Evolutionary conservation across 2,329 filamentous ascomycete genomes (phyloP).

Genomic region (Colletotrichum sojae): DNA sequence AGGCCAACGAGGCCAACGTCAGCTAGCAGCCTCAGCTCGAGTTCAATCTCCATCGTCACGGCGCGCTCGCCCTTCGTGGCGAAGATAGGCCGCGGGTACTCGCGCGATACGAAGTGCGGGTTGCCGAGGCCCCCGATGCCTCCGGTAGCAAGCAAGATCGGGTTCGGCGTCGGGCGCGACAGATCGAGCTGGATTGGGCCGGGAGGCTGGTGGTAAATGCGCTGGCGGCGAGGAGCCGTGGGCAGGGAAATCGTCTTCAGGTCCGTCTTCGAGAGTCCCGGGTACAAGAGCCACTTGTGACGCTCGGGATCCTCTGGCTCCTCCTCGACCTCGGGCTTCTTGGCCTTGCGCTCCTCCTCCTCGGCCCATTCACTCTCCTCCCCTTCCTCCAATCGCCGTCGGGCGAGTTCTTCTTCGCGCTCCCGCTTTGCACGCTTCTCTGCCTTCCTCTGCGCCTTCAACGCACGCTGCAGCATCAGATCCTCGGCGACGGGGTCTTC

Average conservation of each 20-base stretch:
- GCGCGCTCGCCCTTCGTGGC: slow-evolving; percentile 89
- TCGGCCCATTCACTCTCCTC: slow-evolving; percentile 29
- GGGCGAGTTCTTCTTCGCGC: slow-evolving; percentile 31
- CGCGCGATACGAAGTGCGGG: slow-evolving; percentile 87
- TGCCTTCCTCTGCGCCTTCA: slow-evolving; percentile 30
- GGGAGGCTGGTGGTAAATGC: slow-evolving; percentile 76
- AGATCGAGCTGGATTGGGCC: slow-evolving; percentile 82
- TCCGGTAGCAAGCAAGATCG: slow-evolving; percentile 88
- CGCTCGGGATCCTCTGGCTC: slow-evolving; percentile 63
- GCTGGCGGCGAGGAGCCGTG: slow-evolving; percentile 65
- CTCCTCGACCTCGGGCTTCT: slow-evolving; percentile 42
- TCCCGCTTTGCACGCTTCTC: slow-evolving; percentile 30
- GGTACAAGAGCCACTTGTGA: slow-evolving; percentile 89
- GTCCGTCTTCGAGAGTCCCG: slow-evolving; percentile 80
- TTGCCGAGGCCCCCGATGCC: slow-evolving; percentile 94
- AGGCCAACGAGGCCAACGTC: slow-evolving; percentile 95
- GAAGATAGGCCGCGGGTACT: slow-evolving; percentile 84
- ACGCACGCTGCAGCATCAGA: slow-evolving; percentile 47
- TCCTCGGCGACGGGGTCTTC: slow-evolving; percentile 84
- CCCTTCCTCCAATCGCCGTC: slow-evolving; percentile 38
- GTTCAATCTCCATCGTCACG: slow-evolving; percentile 82
- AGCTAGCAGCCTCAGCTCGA: slow-evolving; percentile 95
- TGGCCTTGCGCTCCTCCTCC: slow-evolving; percentile 17
- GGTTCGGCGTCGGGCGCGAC: slow-evolving; percentile 82
- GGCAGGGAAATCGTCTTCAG: slow-evolving; percentile 69